phyloP scores from a whole-genome alignment of 345 rosid genomes.

The Citrus cavaleriei region DNA sequence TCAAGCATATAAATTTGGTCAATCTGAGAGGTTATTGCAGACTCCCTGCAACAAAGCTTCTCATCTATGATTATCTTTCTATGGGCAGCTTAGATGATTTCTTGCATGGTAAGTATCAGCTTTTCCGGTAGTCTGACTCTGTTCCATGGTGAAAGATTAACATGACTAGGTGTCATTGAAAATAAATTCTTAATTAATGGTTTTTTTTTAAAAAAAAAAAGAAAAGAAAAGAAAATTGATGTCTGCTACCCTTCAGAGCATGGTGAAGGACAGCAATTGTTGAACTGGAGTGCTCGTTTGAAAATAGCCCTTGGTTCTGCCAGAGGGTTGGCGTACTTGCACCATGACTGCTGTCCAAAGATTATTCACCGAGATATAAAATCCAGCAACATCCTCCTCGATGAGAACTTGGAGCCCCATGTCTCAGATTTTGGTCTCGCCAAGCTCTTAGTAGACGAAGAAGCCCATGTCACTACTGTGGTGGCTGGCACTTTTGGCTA shows the following conservation, averaged over 20 bases:
- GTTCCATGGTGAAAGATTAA: neutral
- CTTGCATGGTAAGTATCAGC: constrained; percentile 60
- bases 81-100: constrained; percentile 89
- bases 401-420: constrained; percentile 82
- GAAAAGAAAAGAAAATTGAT: neutral
- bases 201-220: neutral
- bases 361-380: constrained; percentile 90
- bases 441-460: constrained; percentile 87
- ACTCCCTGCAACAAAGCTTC: constrained; percentile 76
- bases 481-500: constrained; percentile 99
- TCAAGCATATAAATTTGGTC: constrained; percentile 92
- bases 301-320: constrained; percentile 84
- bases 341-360: constrained; percentile 89
- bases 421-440: constrained; percentile 98
- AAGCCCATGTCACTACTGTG: constrained; percentile 87
- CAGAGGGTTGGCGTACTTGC: constrained; percentile 79
- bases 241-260: constrained; percentile 18
- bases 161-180: neutral
- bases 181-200: neutral
- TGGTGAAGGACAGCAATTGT: constrained; percentile 31
- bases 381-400: constrained; percentile 89
- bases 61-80: constrained; percentile 85
- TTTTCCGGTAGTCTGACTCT: neutral
- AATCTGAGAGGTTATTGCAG: constrained; percentile 95
- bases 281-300: constrained; percentile 74